Conservation (phyloP, 192 early-diverging fungal species). For the Thoreauomyces humboldtii region DNA sequence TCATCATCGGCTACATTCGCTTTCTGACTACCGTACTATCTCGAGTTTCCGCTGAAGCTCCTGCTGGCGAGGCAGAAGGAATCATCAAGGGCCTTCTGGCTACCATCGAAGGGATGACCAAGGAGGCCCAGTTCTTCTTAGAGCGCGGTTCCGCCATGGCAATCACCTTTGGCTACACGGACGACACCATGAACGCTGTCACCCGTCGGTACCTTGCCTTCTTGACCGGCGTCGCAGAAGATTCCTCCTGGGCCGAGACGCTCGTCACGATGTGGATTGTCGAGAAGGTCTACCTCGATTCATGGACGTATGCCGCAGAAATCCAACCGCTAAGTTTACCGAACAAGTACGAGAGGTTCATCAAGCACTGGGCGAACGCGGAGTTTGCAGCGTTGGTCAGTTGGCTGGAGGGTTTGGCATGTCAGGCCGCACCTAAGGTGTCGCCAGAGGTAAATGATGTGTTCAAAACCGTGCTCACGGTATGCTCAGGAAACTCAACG, state of each 20-base stretch:
- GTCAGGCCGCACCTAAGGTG: not conserved
- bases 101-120: conserved; percentile 8
- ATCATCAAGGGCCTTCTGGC: conserved; percentile 5
- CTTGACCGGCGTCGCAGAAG: not conserved
- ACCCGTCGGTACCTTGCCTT: conserved; percentile 12
- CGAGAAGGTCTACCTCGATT: conserved; percentile 28
- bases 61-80: not conserved
- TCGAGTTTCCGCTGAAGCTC: conserved; percentile 11
- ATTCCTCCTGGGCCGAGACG: conserved; percentile 10
- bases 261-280: conserved; percentile 23
- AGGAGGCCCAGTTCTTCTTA: conserved; percentile 26
- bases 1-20: conserved; percentile 20
- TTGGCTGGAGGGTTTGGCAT: conserved; percentile 26
- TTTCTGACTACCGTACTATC: conserved; percentile 11
- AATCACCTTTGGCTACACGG: conserved; percentile 16
- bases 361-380: conserved; percentile 26
- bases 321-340: conserved; percentile 5
- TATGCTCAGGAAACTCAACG: not conserved
- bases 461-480: conserved; percentile 20
- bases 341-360: conserved; percentile 25
- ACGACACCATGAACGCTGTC: not conserved
- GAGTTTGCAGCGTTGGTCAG: conserved; percentile 30
- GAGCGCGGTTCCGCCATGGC: not conserved
- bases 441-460: conserved; percentile 7
- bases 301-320: conserved; percentile 27